Evolutionary conservation across 2,329 filamentous ascomycete genomes (phyloP), one percentile per base, ranked within the genome.

Genomic region (Aspergillus tamarii): DNA sequence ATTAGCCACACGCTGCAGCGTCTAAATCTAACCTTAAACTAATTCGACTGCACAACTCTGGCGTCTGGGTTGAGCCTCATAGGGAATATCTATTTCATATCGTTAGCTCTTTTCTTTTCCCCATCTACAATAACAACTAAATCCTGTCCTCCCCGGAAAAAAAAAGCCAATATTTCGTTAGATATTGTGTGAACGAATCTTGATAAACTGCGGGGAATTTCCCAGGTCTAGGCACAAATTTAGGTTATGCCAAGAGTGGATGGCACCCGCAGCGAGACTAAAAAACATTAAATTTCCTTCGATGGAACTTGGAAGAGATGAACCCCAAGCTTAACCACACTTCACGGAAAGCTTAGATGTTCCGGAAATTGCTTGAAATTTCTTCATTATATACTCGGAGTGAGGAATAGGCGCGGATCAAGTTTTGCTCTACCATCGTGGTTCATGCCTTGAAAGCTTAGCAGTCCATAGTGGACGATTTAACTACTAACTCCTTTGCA

Each of bases 221-320:
- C 16, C 39, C 10, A 19, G 39, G 39, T 41, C 39, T n/a, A 41
- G 43, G 23, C 16, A 26, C 12, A 32, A 55, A 55, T 55, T 55
- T 36, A 55, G 32, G 52, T 55, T 55, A 26, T 55, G 52, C 52
- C 52, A 55, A 55, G 52, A 55, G 9, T n/a, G 11, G 19, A 52
- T 32, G 28, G 16, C 19, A n/a, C 26, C 52, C 32, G 32, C 21
- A 39, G 30, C 52, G 4, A 34, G 21, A 36, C 19, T 48, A 23
- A 26, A 48, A 39, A 55, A 34, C 32, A 26, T 55, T 39, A 16
- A 26, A 16, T 55, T 54, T 23, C 30, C 10, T 34, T 54, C 3
- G 12, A 34, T 34, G 32, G 32, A 34, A 34, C 26, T 26, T 26
- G 2, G 19, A n/a, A 23, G 10, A 54, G 8, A 23, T 8, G 28